These are phyloP conservation scores for Cucurbita ficifolia DNA, from an alignment of 306 rosid species.

Conservation along the genomic window DNA sequence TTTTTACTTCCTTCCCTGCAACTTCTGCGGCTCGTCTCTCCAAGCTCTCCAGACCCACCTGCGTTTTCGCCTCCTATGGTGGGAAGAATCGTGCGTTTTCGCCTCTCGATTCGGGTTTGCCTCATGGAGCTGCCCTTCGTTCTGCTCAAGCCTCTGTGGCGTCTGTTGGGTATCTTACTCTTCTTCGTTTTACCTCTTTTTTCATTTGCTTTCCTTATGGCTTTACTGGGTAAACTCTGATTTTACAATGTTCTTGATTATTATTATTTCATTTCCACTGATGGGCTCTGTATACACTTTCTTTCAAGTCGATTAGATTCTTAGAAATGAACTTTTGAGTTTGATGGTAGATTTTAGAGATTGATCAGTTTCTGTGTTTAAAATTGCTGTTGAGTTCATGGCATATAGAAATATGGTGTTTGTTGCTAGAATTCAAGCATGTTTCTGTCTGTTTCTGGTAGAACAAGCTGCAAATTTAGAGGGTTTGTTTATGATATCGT, in stretches of 20 bases:
- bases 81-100: neutral
- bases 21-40: neutral
- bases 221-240: too few relatives aligned
- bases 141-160: conserved; percentile 4
- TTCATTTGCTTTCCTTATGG: too few relatives aligned
- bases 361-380: neutral
- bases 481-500: neutral
- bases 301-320: too few relatives aligned
- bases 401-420: neutral
- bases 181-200: neutral
- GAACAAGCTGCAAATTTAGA: neutral
- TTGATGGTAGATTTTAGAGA: neutral
- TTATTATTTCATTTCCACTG: neutral
- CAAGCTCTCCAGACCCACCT: conserved; percentile 1
- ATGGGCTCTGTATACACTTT: neutral
- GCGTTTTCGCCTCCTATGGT: neutral
- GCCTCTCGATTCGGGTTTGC: neutral
- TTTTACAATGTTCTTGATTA: too few relatives aligned
- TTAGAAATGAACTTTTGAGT: neutral
- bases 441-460: neutral
- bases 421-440: neutral
- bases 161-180: neutral
- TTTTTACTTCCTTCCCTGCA: conserved; percentile 1
- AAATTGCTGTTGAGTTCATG: neutral
- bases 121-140: neutral